phyloP scores from a whole-genome alignment of 2,329 filamentous ascomycete species.

The Arachnomyces sp. region DNA sequence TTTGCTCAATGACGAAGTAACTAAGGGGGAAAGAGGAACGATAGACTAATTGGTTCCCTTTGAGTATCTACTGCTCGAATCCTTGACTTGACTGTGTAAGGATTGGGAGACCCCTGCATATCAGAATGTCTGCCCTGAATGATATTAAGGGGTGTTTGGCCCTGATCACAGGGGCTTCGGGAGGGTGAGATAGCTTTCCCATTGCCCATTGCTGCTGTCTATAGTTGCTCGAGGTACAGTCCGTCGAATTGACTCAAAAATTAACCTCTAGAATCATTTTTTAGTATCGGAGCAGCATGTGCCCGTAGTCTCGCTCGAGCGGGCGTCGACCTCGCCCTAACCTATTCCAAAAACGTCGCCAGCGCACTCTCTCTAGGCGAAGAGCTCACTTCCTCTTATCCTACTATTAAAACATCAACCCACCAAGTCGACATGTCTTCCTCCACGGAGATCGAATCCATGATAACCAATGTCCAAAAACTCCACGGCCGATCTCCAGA shows the following conservation, averaged over 20 bases:
- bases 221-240: background rate
- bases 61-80: too few species aligned
- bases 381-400: constrained; percentile 25
- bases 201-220: background rate
- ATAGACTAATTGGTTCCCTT: too few species aligned
- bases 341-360: constrained; percentile 48
- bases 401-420: constrained; percentile 39
- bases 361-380: constrained; percentile 40
- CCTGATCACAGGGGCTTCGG: constrained; percentile 55
- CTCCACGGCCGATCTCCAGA: constrained; percentile 50
- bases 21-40: too few species aligned
- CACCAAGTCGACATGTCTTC: constrained; percentile 54
- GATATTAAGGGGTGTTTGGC: constrained; percentile 48
- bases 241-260: background rate
- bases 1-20: too few species aligned
- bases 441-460: constrained; percentile 44
- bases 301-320: constrained; percentile 48
- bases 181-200: constrained; percentile 41
- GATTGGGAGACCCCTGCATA: too few species aligned
- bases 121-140: constrained; percentile 29
- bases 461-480: constrained; percentile 50
- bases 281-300: constrained; percentile 54
- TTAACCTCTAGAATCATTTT: too few species aligned
- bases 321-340: constrained; percentile 51
- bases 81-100: too few species aligned